Base-by-base conservation (phyloP, 108 stramenopile species). In the Nannochloropsis gaditana region DNA sequence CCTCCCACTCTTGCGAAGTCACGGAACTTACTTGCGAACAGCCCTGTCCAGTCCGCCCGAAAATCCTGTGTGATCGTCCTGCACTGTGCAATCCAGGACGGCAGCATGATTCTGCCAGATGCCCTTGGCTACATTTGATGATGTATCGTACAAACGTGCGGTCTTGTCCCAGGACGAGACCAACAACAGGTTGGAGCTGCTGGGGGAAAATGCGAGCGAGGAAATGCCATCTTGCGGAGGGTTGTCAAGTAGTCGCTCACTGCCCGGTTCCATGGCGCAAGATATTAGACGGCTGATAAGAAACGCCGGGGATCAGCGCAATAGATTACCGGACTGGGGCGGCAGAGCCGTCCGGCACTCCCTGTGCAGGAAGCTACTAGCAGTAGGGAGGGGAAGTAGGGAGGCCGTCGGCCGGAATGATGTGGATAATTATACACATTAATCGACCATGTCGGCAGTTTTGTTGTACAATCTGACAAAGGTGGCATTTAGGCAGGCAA, bases 141-240 rank as follows among this genome's bases (percentile, higher is more conserved):
- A n/a, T 43, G 47, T 83, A 82, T 90, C 90, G 85, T 90, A 90
- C 15, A 90, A 43, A 44, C 89, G 83, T 17, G 87, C 21, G 2
- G 89, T 90, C 89, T 90, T 85, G 86, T 90, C 90, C 90, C 90
- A 90, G 15, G 89, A 89, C 31, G 89, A 87, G 31, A 87, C 87
- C 11, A 90, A 84, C 11, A 90, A 87, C 4, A 89, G 85, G 11
- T 90, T 89, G 80, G 86, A 73, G 59, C 59, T 73, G 59, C 59
- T 73, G 59, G 59, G 59, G 59, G 59, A 73, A n/a, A 73, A 73
- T 15, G 59, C 59, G 19, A 73, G n/a, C 19, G 59, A 73, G 59
- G 59, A 73, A n/a, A 73, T 73, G 8, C 59, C 59, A 6, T 73
- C 59, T n/a, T 73, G 59, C 59, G 59, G 19, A n/a, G 59, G 59